A percentile compares a stretch with the other conserved stretches of the same genome.
These are phyloP conservation scores for Salvia sclarea DNA, from an alignment of 305 asterid genomes.

Conservation along the genomic window DNA sequence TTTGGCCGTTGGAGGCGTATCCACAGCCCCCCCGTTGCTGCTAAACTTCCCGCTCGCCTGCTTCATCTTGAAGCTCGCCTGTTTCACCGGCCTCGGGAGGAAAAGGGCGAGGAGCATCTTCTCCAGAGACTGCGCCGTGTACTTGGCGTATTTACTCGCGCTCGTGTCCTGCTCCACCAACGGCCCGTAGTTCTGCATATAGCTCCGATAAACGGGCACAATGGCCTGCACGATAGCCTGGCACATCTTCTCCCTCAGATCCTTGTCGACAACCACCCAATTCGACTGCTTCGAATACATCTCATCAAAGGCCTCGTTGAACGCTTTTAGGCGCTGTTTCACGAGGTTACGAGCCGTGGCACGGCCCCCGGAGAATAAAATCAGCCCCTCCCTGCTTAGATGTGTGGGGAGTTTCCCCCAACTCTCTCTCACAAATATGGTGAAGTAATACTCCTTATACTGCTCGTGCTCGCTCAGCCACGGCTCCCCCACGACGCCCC, in stretches of 20 bases:
- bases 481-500: constrained; percentile 67
- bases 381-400: constrained; percentile 87
- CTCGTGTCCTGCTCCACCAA: constrained; percentile 76
- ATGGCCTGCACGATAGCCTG: constrained; percentile 67
- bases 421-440: constrained; percentile 59
- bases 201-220: constrained; percentile 90
- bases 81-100: constrained; percentile 53
- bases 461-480: constrained; percentile 76
- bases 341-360: constrained; percentile 91
- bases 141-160: constrained; percentile 74
- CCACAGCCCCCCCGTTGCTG: constrained; percentile 36
- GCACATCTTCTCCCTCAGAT: constrained; percentile 56
- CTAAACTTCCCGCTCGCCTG: constrained; percentile 45
- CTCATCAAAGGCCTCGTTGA: constrained; percentile 78
- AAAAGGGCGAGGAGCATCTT: constrained; percentile 70
- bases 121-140: constrained; percentile 76
- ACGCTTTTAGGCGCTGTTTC: constrained; percentile 71
- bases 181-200: constrained; percentile 90
- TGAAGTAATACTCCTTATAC: constrained; percentile 58
- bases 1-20: constrained; percentile 38
- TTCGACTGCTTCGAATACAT: constrained; percentile 64
- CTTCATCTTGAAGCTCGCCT: constrained; percentile 47
- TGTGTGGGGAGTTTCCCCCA: constrained; percentile 86
- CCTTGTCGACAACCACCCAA: constrained; percentile 69
- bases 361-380: constrained; percentile 87